Percentiles rank a stretch among this genome's conserved stretches.
Evolutionary conservation across 257 asterid species (phyloP).

Genomic region (Solanum tarijense): DNA sequence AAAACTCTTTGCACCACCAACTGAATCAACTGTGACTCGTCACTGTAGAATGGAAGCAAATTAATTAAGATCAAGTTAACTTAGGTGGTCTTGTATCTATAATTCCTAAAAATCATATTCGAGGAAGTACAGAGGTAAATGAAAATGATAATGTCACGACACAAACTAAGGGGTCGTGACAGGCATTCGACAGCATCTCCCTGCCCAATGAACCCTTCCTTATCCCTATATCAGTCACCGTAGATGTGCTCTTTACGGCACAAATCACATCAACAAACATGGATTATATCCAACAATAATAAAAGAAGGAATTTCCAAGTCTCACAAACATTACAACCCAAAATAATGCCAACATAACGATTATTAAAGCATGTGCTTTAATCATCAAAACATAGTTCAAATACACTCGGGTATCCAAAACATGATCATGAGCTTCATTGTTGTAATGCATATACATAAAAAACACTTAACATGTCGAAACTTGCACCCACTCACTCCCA

Average conservation of each 20-base stretch:
- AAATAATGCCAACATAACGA: not conserved
- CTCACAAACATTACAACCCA: not conserved
- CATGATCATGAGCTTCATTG: not conserved
- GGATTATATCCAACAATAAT: not conserved
- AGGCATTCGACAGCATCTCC: not conserved
- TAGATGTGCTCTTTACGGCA: not conserved
- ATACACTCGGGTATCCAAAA: not conserved
- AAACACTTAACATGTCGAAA: not conserved
- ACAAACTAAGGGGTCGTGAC: not conserved
- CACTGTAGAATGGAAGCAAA: conserved; percentile 2
- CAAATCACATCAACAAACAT: not conserved
- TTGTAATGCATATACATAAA: not conserved
- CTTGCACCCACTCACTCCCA: not conserved
- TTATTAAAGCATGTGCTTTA: not conserved
- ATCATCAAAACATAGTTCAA: not conserved
- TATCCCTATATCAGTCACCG: not conserved
- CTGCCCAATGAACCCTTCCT: not conserved
- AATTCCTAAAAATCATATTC: not conserved
- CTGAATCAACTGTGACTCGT: conserved; percentile 8
- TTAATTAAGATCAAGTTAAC: not conserved
- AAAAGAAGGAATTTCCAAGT: not conserved
- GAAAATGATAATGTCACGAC: not conserved
- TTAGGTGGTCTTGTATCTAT: not conserved
- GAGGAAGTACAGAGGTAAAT: not conserved
- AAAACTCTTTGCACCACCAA: conserved; percentile 9